phyloP scores from a whole-genome alignment of 371 early-diverging fungal genomes.

The Lichtheimia hyalospora region DNA sequence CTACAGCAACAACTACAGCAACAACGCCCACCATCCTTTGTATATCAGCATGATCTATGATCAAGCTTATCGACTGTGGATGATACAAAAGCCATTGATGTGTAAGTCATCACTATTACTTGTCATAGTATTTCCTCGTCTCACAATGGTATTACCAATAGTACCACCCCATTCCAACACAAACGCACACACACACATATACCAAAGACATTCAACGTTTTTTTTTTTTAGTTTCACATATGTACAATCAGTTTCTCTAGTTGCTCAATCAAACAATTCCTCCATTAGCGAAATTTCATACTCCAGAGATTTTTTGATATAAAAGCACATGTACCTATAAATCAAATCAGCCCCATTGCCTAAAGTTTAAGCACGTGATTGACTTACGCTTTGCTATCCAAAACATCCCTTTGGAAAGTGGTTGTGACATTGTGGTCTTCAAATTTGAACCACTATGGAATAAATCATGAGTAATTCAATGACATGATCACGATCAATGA shows the following conservation, averaged over 20 bases:
- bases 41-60: no score
- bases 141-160: neutral
- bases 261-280: conserved; percentile 10
- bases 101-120: no score
- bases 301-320: conserved; percentile 70
- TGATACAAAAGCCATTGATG: neutral
- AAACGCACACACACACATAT: neutral
- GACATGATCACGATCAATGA: neutral
- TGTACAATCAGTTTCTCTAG: neutral
- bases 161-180: neutral
- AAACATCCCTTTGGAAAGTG: conserved; percentile 72
- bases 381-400: conserved; percentile 75
- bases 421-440: conserved; percentile 85
- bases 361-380: neutral
- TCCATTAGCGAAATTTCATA: conserved; percentile 32
- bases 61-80: neutral
- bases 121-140: no score
- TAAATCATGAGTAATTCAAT: neutral
- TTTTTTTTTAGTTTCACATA: neutral
- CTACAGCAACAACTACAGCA: conserved; percentile 7
- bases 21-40: neutral
- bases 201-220: neutral
- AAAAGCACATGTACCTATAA: conserved; percentile 88
- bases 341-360: conserved; percentile 1
- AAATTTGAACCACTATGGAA: conserved; percentile 83